phyloP scores from a whole-genome alignment of 2,329 filamentous ascomycete species.

The Beauveria bassiana region DNA sequence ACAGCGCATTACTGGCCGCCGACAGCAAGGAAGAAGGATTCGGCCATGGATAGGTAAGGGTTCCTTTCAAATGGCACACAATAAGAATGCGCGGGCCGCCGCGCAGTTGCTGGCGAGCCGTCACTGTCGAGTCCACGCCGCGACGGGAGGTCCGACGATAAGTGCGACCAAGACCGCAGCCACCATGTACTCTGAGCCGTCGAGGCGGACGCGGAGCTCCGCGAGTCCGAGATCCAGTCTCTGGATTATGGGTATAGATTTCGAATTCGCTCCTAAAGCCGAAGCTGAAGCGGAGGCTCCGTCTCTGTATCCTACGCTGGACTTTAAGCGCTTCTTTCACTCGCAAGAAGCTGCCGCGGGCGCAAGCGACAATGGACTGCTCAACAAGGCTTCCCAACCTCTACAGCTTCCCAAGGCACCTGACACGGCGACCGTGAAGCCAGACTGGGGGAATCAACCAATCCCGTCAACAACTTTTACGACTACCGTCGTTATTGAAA shows the following conservation, averaged over 20 bases:
- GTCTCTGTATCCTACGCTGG: slow-evolving; percentile 18
- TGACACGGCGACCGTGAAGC: not conserved
- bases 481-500: not conserved
- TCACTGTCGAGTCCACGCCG: not conserved
- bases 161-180: not conserved
- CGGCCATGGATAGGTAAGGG: not conserved
- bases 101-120: not conserved
- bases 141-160: not conserved
- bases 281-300: slow-evolving; percentile 17
- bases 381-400: not conserved
- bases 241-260: slow-evolving; percentile 24
- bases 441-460: not conserved
- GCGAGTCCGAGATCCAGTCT: slow-evolving; percentile 6
- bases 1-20: not conserved
- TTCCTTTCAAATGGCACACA: not conserved
- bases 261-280: slow-evolving; percentile 23
- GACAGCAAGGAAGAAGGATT: not conserved
- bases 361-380: not conserved
- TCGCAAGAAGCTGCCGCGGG: not conserved
- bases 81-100: slow-evolving; percentile 4
- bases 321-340: slow-evolving; percentile 7
- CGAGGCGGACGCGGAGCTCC: not conserved
- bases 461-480: not conserved
- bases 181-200: not conserved
- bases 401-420: not conserved